These are phyloP conservation scores for Amphicarpaea edgeworthii DNA, from an alignment of 306 rosid species.

Conservation along the genomic window DNA sequence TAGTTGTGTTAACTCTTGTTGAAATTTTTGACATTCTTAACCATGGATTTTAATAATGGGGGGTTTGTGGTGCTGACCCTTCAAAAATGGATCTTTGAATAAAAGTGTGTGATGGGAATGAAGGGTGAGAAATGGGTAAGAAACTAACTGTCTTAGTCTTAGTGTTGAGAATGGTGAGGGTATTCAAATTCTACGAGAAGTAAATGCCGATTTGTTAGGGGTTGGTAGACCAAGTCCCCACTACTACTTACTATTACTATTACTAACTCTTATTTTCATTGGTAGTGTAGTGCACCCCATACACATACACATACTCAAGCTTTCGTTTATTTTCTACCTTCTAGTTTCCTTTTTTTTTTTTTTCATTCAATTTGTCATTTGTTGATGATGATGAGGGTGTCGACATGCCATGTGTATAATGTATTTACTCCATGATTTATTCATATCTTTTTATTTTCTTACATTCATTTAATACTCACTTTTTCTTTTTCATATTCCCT, in stretches of 20 bases:
- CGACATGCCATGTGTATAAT: background rate
- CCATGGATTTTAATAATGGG: background rate
- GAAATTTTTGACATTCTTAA: background rate
- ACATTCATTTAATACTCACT: background rate
- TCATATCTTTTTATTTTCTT: background rate
- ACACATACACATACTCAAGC: background rate
- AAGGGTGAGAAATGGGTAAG: slow-evolving; percentile 44
- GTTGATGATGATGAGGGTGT: background rate
- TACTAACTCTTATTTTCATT: background rate
- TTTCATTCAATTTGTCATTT: slow-evolving; percentile 1
- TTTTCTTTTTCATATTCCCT: background rate
- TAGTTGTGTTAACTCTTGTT: background rate
- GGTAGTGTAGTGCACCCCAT: background rate
- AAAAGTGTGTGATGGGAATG: slow-evolving; percentile 51
- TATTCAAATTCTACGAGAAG: slow-evolving; percentile 42
- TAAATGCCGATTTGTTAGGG: slow-evolving; percentile 60
- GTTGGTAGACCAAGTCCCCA: slow-evolving; percentile 66
- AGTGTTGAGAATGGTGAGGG: slow-evolving; percentile 59
- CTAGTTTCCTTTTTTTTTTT: background rate
- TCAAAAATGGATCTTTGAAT: slow-evolving; percentile 72
- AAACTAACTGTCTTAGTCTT: slow-evolving; percentile 59
- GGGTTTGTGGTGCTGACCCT: slow-evolving; percentile 45
- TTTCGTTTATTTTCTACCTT: background rate
- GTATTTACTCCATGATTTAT: background rate
- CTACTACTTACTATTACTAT: slow-evolving; percentile 16